Conservation (phyloP, 352 stramenopile species). For the Globisporangium nodosum region DNA sequence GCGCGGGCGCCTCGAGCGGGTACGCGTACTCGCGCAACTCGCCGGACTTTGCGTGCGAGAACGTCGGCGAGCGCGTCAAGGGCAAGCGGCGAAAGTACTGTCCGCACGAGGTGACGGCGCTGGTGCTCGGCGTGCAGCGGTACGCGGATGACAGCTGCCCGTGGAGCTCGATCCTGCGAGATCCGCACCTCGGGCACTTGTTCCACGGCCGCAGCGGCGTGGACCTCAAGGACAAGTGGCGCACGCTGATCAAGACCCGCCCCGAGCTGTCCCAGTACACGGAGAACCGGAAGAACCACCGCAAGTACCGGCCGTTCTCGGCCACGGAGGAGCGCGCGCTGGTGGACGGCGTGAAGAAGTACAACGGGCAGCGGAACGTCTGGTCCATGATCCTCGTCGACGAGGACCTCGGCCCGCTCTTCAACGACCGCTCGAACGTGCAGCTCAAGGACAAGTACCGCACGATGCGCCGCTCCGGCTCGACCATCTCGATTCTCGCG, state of each 20-base stretch:
- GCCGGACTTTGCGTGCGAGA: slow-evolving; percentile 74
- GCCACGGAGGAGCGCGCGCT: slow-evolving; percentile 75
- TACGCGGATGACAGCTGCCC: slow-evolving; percentile 83
- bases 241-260: slow-evolving; percentile 75
- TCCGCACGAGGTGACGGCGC: slow-evolving; percentile 76
- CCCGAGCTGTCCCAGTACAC: slow-evolving; percentile 73
- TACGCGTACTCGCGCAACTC: slow-evolving; percentile 68
- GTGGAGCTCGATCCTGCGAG: slow-evolving; percentile 75
- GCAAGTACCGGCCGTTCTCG: slow-evolving; percentile 78
- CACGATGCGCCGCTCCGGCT: slow-evolving; percentile 63
- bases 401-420: slow-evolving; percentile 68
- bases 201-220: slow-evolving; percentile 77
- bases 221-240: slow-evolving; percentile 82
- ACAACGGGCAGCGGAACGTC: slow-evolving; percentile 78
- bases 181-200: slow-evolving; percentile 63
- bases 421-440: slow-evolving; percentile 81
- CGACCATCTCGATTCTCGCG: slow-evolving; percentile 31
- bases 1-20: slow-evolving; percentile 18
- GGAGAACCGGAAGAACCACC: slow-evolving; percentile 84
- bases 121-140: slow-evolving; percentile 75
- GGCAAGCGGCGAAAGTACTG: slow-evolving; percentile 81
- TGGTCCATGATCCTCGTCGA: slow-evolving; percentile 82
- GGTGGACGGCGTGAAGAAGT: slow-evolving; percentile 84
- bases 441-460: slow-evolving; percentile 85
- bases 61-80: slow-evolving; percentile 79